Conservation (phyloP, 352 stramenopile genomes). For the Pelagophyceae sp. region DNA sequence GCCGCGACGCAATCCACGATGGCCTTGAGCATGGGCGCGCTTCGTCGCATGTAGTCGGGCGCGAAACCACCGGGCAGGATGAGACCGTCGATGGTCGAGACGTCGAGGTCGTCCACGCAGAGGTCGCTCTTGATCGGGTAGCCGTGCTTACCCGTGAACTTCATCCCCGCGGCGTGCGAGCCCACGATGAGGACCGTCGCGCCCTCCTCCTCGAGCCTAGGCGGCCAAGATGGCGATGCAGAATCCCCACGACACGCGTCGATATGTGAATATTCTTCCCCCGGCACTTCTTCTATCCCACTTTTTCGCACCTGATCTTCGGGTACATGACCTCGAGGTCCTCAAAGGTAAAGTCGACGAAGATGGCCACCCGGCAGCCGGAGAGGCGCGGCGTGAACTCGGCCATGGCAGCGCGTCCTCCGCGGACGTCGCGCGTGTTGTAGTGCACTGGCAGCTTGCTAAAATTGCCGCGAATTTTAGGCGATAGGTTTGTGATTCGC, state of each 20-base stretch:
- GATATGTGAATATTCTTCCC: no score
- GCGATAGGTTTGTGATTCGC: no score
- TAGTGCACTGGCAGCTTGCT: no score
- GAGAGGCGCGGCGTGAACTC: not conserved
- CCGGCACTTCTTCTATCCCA: no score
- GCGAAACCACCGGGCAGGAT: conserved; percentile 14
- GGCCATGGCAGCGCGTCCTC: no score
- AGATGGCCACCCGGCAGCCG: not conserved
- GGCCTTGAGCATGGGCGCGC: not conserved
- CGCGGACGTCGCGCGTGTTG: no score
- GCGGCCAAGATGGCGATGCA: not conserved
- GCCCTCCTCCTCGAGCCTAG: conserved; percentile 13
- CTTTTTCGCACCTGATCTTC: not conserved
- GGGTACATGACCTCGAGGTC: conserved; percentile 14
- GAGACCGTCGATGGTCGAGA: not conserved
- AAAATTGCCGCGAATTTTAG: no score
- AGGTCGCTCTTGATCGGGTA: conserved; percentile 17
- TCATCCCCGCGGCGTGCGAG: not conserved
- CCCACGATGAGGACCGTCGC: not conserved
- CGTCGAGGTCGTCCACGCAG: not conserved
- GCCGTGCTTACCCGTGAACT: conserved; percentile 20
- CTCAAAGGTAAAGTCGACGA: conserved; percentile 11
- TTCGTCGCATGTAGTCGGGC: conserved; percentile 18
- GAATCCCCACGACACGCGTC: not conserved
- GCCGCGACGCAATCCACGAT: not conserved